Evolutionary conservation across 1,284 basidiomycete genomes (phyloP), one percentile per base, ranked within the genome.

Genomic region (Moesziomyces antarcticus): DNA sequence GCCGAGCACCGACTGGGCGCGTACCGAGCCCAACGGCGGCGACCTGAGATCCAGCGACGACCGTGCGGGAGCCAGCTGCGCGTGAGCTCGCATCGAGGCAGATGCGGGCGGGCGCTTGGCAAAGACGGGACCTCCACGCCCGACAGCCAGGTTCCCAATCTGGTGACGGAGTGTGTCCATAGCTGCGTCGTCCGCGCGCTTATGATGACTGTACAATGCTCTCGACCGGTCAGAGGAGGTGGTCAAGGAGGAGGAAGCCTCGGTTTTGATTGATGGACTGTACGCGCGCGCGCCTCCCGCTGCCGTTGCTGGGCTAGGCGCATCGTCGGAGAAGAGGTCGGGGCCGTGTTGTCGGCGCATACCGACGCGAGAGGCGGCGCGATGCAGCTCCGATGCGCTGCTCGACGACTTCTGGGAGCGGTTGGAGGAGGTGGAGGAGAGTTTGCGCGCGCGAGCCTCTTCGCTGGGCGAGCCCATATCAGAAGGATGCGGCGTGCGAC

Each of bases 341-440:
- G 70, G 56, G 18, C 76, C 76, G 47, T 71, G 54, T 13, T 56
- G 59, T 21, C 49, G 65, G 44, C 70, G 69, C 71, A 76, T 68
- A 53, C 74, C 72, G 57, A 62, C 73, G 40, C 76, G 58, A 40
- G 76, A 78, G 13, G 71, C 76, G 27, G 69, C 51, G 42, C 74
- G 70, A 47, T 75, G 76, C 21, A 76, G 59, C 14, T 78, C 76
- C 1, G 76, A 78, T n/a, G 74, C 70, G 27, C 74, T 69, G 52
- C 56, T 73, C 18, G 74, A 74, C 16, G 74, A 78, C 51, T 70
- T 66, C n/a, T 76, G 74, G 21, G 76, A 78, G 20, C 63, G 49
- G 35, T 55, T 62, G 3, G 73, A 76, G 13, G 73, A 73, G 3
- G 76, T 71, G 18, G 76, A 72, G 25, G 76, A 76, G 25, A 76